These are phyloP conservation scores for Sclerospora graminicola DNA, from an alignment of 352 stramenopile genomes.

Conservation along the genomic window DNA sequence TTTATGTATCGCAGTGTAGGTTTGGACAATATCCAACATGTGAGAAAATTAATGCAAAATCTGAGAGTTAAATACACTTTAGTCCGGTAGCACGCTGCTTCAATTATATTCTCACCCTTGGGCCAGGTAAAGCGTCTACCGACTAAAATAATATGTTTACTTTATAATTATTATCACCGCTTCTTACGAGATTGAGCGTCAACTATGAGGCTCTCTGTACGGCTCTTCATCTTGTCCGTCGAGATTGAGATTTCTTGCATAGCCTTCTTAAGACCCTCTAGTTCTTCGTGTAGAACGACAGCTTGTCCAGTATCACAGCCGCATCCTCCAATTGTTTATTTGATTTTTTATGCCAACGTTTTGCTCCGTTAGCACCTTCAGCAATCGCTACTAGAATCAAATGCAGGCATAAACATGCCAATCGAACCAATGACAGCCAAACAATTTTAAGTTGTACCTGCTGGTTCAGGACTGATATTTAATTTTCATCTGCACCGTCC, in stretches of 20 bases:
- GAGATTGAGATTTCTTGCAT: constrained; percentile 49
- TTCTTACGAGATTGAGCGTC: constrained; percentile 65
- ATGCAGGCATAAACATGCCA: constrained; percentile 1
- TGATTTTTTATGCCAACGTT: constrained; percentile 31
- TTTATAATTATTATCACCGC: too few relatives aligned
- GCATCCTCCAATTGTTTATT: constrained; percentile 47
- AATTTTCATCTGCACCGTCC: constrained; percentile 6
- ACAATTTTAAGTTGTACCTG: constrained; percentile 5
- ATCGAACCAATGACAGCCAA: too few relatives aligned
- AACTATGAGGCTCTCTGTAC: constrained; percentile 49
- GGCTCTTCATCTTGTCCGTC: constrained; percentile 64
- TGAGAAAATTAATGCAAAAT: too few relatives aligned
- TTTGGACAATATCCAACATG: too few relatives aligned
- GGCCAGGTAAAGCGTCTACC: too few relatives aligned
- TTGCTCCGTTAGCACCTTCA: constrained; percentile 37
- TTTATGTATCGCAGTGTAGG: too few relatives aligned
- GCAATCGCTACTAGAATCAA: constrained; percentile 28
- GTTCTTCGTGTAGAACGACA: constrained; percentile 52
- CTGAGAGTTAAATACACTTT: too few relatives aligned
- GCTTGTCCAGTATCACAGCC: constrained; percentile 23
- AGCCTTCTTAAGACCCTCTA: constrained; percentile 46
- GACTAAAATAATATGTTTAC: too few relatives aligned
- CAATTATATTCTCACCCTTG: too few relatives aligned
- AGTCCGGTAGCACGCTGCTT: too few relatives aligned
- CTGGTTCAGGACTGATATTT: constrained; percentile 12